Conservation (phyloP, 306 rosid species). For the Acmispon strigosus region DNA sequence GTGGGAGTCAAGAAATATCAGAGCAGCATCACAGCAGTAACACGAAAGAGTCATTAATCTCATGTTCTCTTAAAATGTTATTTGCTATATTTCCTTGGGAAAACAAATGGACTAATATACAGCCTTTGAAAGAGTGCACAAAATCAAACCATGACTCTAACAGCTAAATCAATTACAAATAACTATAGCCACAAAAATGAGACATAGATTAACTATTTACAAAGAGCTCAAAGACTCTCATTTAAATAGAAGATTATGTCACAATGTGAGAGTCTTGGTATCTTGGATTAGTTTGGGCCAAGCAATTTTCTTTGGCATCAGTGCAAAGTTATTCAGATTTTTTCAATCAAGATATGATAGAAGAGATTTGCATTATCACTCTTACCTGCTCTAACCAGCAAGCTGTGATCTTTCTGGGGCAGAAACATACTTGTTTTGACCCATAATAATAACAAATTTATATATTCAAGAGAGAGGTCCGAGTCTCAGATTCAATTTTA, state of each 20-base stretch:
- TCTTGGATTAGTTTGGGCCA: neutral
- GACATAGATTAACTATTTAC: neutral
- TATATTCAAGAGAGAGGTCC: neutral
- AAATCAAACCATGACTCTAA: neutral
- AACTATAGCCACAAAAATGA: neutral
- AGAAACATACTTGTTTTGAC: neutral
- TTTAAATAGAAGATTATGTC: neutral
- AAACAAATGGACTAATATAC: neutral
- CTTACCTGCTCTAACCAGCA: no score
- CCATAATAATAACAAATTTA: neutral
- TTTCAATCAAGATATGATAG: neutral
- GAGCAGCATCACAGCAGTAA: neutral
- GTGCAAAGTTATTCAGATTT: neutral
- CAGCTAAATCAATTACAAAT: neutral
- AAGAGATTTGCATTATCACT: neutral
- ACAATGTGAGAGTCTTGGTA: neutral
- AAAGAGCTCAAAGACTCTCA: neutral
- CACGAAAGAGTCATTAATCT: neutral
- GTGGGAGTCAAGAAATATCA: neutral
- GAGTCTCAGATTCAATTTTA: neutral
- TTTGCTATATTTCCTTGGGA: neutral
- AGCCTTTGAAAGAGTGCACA: neutral
- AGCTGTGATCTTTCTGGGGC: neutral
- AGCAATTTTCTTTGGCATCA: neutral
- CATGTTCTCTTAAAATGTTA: neutral